Evolutionary conservation across 805 yeast species (phyloP), one percentile per base, ranked within the genome.

Genomic region (Starmerella ratchasimensis): DNA sequence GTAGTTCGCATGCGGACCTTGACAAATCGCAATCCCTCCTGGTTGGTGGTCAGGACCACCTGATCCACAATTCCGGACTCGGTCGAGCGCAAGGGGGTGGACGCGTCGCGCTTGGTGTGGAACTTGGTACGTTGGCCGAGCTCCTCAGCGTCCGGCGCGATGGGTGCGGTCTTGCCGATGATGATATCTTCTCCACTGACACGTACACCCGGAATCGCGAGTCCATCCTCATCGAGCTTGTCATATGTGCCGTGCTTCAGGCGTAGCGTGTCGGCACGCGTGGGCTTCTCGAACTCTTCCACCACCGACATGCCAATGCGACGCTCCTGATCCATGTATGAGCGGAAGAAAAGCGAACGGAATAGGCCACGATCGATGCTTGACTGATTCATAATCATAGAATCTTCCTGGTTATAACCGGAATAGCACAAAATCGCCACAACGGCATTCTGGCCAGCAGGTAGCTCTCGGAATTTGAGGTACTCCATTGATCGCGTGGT

Each of bases 331-430:
- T 90, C 99, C 94, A 88, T 86, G 60, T 90, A 90, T 2, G 97
- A 82, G 60, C 98, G 72, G 69, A 86, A 90, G 65, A 88, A 90
- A 56, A 90, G 68, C 9, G 96, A 84, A 63, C 99, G 70, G 69
- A 90, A 90, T 53, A 90, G 66, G 39, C 98, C 98, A 55, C 97
- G 71, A 61, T 90, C 98, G 57, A 90, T 90, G 26, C 94, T 81
- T 9, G 94, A 79, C 67, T 90, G 98, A 61, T 90, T 90, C 98
- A 90, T 90, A 66, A 90, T 90, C 90, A 90, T 83, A 29, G 98
- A 90, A 79, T 90, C 98, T 79, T 90, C 98, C 69, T 90, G 98
- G 62, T 90, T 90, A 63, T 90, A 90, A 56, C 98, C 98, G 29
- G 94, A 81, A 63, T 90, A 90, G 72, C 98, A 90, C 31, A 93